Conservation (phyloP, 2,329 filamentous ascomycete species). For the Fusarium secorum region DNA sequence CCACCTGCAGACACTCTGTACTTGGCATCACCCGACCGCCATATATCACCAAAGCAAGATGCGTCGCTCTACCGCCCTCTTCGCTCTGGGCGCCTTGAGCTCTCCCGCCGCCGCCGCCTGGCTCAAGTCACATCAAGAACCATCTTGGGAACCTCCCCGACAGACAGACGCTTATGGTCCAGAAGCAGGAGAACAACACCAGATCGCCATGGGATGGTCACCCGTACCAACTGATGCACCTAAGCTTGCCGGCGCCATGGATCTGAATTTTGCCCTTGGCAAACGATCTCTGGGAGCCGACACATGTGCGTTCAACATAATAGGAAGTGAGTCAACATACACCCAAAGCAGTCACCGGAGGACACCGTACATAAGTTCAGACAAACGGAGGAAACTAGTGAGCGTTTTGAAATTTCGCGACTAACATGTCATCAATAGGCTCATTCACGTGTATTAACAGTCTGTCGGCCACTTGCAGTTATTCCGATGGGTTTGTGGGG, state of each 20-base stretch:
- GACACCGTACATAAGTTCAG: too few species aligned
- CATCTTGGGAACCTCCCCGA: slow-evolving; percentile 43
- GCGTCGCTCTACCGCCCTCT: slow-evolving; percentile 24
- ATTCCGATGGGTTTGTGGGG: slow-evolving; percentile 40
- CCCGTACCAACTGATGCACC: slow-evolving; percentile 46
- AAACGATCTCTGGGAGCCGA: slow-evolving; percentile 22
- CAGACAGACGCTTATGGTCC: slow-evolving; percentile 9
- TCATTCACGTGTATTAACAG: slow-evolving; percentile 43
- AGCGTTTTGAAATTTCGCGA: too few species aligned
- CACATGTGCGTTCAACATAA: too few species aligned
- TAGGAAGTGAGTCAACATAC: slow-evolving; percentile 41
- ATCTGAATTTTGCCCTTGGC: slow-evolving; percentile 41
- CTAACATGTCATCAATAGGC: slow-evolving; percentile 27
- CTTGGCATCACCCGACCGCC: too few species aligned
- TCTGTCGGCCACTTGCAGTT: slow-evolving; percentile 40
- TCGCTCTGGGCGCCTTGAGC: slow-evolving; percentile 39
- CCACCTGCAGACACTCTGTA: too few species aligned
- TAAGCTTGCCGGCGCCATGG: slow-evolving; percentile 42
- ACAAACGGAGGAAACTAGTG: too few species aligned
- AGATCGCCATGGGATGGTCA: slow-evolving; percentile 43
- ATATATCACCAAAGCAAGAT: too few species aligned
- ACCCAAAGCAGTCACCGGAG: too few species aligned
- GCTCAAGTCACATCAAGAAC: slow-evolving; percentile 36
- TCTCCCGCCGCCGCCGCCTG: slow-evolving; percentile 35
- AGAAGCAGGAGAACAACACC: too few species aligned